phyloP scores from a whole-genome alignment of 805 yeast species.

The Dipodascus albidus region DNA sequence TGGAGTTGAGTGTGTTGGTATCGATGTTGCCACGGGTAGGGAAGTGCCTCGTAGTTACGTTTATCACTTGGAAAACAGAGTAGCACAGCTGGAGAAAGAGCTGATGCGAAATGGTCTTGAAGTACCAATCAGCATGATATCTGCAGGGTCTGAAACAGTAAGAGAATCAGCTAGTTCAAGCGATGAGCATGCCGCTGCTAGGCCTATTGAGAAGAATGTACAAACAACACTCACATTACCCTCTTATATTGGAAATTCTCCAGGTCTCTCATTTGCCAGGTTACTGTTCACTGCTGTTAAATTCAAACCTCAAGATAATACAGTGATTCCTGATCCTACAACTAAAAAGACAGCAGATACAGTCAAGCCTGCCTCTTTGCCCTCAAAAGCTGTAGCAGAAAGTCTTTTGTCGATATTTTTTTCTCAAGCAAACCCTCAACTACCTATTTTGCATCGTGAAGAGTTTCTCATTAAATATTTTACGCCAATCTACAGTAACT shows the following conservation, averaged over 20 bases:
- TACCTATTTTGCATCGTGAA: constrained; percentile 78
- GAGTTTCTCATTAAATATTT: constrained; percentile 55
- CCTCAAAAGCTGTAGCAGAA: constrained; percentile 62
- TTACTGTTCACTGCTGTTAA: constrained; percentile 70
- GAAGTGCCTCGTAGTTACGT: constrained; percentile 69
- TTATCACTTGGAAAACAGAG: constrained; percentile 55
- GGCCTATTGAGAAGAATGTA: background rate
- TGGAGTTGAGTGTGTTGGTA: constrained; percentile 63
- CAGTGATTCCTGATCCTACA: background rate
- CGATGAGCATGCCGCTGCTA: background rate
- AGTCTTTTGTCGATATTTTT: constrained; percentile 53
- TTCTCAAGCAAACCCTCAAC: constrained; percentile 69
- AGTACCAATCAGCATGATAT: background rate
- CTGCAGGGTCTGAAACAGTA: background rate
- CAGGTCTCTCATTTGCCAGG: constrained; percentile 63
- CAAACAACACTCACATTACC: no score
- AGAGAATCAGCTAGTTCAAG: background rate
- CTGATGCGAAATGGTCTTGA: constrained; percentile 32
- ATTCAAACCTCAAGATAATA: constrained; percentile 13
- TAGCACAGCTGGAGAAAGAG: constrained; percentile 43
- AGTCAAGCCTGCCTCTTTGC: constrained; percentile 40
- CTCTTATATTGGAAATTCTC: constrained; percentile 23
- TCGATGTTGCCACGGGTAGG: constrained; percentile 82
- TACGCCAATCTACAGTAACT: constrained; percentile 68
- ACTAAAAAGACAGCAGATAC: background rate